These are phyloP conservation scores for Leptodermis oblonga DNA, from an alignment of 257 asterid species.

Conservation along the genomic window DNA sequence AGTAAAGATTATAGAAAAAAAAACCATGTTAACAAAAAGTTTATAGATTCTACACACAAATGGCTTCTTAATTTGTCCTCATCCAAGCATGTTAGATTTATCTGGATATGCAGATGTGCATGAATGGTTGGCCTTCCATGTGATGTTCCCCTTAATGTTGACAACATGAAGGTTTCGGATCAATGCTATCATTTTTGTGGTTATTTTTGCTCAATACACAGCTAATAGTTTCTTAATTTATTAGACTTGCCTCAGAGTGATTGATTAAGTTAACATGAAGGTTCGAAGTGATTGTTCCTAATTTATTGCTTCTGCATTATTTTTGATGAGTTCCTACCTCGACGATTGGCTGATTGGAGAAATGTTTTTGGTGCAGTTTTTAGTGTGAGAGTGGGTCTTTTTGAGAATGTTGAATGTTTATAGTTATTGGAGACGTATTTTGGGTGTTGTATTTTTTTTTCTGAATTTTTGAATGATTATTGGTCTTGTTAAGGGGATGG, in stretches of 20 bases:
- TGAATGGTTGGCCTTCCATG: conserved; percentile 13
- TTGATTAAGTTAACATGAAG: neutral
- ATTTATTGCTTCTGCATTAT: too few relatives aligned
- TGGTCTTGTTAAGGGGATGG: too few relatives aligned
- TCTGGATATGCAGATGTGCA: conserved; percentile 15
- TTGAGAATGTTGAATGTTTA: too few relatives aligned
- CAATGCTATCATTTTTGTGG: neutral
- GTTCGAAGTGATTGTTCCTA: too few relatives aligned
- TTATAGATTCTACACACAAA: conserved; percentile 13
- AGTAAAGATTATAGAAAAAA: neutral
- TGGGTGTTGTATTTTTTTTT: too few relatives aligned
- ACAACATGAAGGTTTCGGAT: conserved; percentile 11
- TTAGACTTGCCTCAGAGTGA: neutral
- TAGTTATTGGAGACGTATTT: too few relatives aligned
- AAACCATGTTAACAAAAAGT: neutral
- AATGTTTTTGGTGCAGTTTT: too few relatives aligned
- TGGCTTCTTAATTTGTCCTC: conserved; percentile 9
- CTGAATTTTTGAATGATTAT: too few relatives aligned
- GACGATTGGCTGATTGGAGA: too few relatives aligned
- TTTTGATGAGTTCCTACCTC: too few relatives aligned
- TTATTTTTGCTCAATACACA: conserved; percentile 3
- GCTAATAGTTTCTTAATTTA: neutral
- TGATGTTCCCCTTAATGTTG: conserved; percentile 7
- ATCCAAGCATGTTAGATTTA: too few relatives aligned
- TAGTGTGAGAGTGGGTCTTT: too few relatives aligned